These are phyloP conservation scores for Gyrodon lividus DNA, from an alignment of 768 basidiomycete genomes.

Conservation along the genomic window DNA sequence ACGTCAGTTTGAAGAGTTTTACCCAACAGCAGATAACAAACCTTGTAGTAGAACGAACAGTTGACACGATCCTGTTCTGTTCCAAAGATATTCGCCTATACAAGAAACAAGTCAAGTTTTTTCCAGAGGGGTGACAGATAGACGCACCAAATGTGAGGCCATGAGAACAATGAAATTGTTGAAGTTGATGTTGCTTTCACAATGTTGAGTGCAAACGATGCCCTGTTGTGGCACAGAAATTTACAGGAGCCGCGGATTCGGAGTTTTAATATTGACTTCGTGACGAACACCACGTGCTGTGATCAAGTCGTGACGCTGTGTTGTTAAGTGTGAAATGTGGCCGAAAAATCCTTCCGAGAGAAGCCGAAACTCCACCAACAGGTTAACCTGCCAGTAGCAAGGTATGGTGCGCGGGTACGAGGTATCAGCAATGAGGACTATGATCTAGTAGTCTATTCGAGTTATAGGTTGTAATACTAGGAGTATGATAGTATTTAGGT, in stretches of 20 bases:
- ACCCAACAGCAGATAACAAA: conserved; percentile 31
- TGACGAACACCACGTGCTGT: conserved; percentile 2
- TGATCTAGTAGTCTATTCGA: background rate
- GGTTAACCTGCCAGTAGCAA: too few species aligned
- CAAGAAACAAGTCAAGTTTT: conserved; percentile 2
- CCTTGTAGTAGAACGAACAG: conserved; percentile 99
- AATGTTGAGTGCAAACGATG: too few species aligned
- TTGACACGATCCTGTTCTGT: conserved; percentile 96
- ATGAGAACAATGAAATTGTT: conserved; percentile 24
- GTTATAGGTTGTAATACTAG: background rate
- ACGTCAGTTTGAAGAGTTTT: background rate
- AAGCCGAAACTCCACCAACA: too few species aligned
- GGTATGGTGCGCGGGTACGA: too few species aligned
- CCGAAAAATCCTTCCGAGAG: too few species aligned
- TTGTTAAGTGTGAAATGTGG: background rate
- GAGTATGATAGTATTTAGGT: background rate
- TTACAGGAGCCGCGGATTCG: conserved; percentile 21
- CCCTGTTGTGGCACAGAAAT: conserved; percentile 10
- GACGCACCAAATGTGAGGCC: conserved; percentile 75
- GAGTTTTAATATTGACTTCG: conserved; percentile 16
- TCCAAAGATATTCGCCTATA: conserved; percentile 91
- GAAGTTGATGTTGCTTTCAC: background rate
- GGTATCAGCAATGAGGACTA: background rate
- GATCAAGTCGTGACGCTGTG: background rate
- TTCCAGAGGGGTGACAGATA: background rate